Conservation (phyloP, 2,329 filamentous ascomycete species). For the Exophiala lecanii-corni region DNA sequence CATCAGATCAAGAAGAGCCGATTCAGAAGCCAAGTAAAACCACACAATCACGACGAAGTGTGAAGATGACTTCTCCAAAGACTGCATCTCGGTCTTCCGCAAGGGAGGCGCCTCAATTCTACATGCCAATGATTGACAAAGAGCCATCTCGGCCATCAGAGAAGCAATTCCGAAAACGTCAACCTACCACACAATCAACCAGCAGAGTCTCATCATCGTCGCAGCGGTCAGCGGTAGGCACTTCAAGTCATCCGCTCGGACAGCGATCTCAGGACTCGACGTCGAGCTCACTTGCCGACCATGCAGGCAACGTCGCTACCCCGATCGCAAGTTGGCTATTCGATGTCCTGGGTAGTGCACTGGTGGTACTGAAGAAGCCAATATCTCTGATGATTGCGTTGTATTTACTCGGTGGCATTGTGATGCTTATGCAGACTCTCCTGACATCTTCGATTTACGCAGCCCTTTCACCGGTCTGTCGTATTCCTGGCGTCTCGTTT, state of each 20-base stretch:
- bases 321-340: conserved; percentile 15
- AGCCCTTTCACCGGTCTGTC: conserved; percentile 65
- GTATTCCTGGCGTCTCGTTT: conserved; percentile 60
- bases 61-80: neutral
- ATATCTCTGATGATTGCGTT: conserved; percentile 58
- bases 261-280: conserved; percentile 1
- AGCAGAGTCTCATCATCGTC: conserved; percentile 1
- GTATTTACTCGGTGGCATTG: conserved; percentile 56
- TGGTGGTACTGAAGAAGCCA: conserved; percentile 60
- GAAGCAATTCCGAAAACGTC: conserved; percentile 9
- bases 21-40: neutral
- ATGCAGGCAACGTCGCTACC: conserved; percentile 5
- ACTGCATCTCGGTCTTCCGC: neutral
- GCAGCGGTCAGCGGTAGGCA: neutral
- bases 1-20: neutral
- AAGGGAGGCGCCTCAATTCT: conserved; percentile 19
- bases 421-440: conserved; percentile 59
- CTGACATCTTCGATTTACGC: conserved; percentile 56
- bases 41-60: neutral
- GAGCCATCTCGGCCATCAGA: conserved; percentile 3
- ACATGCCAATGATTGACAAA: conserved; percentile 23
- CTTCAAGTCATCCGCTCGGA: neutral
- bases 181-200: conserved; percentile 3
- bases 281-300: conserved; percentile 7
- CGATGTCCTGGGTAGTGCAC: conserved; percentile 39